Evolutionary conservation across 345 rosid species (phyloP), one percentile per base, ranked within the genome.

Genomic region (Boechera stricta): DNA sequence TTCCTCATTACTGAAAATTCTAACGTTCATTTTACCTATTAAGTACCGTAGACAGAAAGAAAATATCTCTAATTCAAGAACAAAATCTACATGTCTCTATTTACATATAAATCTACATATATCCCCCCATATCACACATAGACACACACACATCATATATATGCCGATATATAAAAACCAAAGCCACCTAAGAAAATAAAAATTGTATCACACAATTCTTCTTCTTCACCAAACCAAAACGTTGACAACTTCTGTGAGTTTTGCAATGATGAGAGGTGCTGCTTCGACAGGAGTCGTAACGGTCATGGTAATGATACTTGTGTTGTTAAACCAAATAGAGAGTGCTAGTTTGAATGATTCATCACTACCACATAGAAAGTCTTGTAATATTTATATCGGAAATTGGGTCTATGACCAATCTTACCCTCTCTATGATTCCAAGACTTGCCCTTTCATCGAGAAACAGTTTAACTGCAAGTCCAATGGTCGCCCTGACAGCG

Each of bases 381-480:
- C 10, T 55, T 80, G 80, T 59, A 62, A 80, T 73, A 56, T 84
- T 41, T 91, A 75, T 47, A 36, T 61, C 6, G 97, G 97, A 48
- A 84, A 71, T 33, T 91, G 97, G 97, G 86, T 91, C 51, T 68
- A 70, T 49, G 95, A 87, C 75, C 47, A 74, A 28, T 79, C 87
- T 10, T 85, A 86, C 65, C 88, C 89, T 77, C 82, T 84, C 8
- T 91, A 90, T 36, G 72, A 82, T 55, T 29, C 84, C 60, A 13
- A 70, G 1, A 45, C 62, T 16, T 91, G 97, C 35, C 82, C 85
- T 0, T 90, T 91, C 79, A 59, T 90, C 1, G 82, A 84, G 73
- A 75, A 38, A 74, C 72, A 81, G 62, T 91, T 91, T 66, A 81
- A 90, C 70, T 91, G 93, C 82, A 82, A 68, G 16, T 26, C 18